These are phyloP conservation scores for Malania oleifera DNA, from an alignment of 164 flowering plant species.

Conservation along the genomic window DNA sequence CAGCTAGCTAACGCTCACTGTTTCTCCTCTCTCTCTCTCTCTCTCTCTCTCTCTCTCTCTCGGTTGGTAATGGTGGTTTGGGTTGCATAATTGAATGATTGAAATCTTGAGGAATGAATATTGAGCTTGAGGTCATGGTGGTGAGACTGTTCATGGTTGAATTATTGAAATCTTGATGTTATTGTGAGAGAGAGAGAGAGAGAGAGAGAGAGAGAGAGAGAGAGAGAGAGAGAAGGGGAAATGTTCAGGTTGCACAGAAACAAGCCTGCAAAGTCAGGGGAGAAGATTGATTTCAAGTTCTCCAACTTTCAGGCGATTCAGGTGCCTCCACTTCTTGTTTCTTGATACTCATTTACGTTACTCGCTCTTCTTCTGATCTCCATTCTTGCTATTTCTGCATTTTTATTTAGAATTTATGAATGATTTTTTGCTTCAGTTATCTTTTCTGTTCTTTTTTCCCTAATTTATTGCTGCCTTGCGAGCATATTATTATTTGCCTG, in stretches of 20 bases:
- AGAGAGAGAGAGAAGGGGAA: slow-evolving; percentile 10
- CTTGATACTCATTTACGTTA: no score
- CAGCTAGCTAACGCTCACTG: slow-evolving; percentile 27
- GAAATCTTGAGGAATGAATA: neutral
- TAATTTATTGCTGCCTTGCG: no score
- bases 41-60: neutral
- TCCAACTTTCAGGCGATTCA: slow-evolving; percentile 49
- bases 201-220: slow-evolving; percentile 1
- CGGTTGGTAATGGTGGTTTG: slow-evolving; percentile 8
- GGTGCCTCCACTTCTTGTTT: slow-evolving; percentile 22
- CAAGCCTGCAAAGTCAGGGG: slow-evolving; percentile 40
- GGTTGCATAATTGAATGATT: neutral
- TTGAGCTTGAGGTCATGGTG: no score
- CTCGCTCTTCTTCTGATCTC: neutral
- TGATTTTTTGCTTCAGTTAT: no score
- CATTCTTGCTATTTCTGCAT: neutral
- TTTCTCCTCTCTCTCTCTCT: slow-evolving; percentile 7
- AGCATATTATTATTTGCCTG: no score
- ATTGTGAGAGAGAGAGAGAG: neutral
- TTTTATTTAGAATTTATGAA: neutral
- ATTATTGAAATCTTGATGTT: no score
- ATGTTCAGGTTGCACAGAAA: slow-evolving; percentile 68
- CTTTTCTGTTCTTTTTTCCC: no score
- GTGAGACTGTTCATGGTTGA: no score
- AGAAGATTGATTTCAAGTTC: slow-evolving; percentile 62